Conservation (phyloP, 2,329 filamentous ascomycete species). For the Colletotrichum lupini region DNA sequence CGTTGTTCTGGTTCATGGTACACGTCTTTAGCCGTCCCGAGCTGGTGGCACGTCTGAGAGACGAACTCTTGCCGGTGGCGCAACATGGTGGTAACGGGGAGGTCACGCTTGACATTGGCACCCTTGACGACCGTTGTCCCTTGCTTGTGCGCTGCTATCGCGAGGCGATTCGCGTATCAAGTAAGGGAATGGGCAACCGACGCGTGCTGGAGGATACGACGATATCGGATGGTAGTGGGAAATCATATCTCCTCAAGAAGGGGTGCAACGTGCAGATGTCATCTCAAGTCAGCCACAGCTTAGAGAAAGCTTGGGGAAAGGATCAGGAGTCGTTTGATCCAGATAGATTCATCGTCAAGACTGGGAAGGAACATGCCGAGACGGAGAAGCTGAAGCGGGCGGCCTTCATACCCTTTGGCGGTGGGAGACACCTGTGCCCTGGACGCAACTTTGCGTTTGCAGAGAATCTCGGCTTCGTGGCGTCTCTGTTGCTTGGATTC, state of each 20-base stretch:
- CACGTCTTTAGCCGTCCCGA: conserved; percentile 43
- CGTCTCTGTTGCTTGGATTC: conserved; percentile 44
- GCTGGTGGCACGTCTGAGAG: conserved; percentile 40
- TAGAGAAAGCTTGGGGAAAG: conserved; percentile 37
- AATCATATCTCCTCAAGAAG: conserved; percentile 44
- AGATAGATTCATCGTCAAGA: conserved; percentile 41
- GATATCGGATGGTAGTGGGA: conserved; percentile 38
- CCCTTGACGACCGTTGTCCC: conserved; percentile 51
- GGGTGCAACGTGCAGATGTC: conserved; percentile 43
- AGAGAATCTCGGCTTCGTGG: conserved; percentile 46
- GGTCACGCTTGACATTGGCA: conserved; percentile 48
- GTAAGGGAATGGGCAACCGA: conserved; percentile 51
- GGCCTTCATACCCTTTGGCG: conserved; percentile 59
- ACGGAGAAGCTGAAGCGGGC: conserved; percentile 40
- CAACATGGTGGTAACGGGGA: conserved; percentile 22
- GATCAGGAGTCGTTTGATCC: conserved; percentile 41
- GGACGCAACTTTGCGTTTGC: conserved; percentile 47
- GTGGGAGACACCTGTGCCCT: conserved; percentile 58
- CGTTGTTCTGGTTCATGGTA: conserved; percentile 49
- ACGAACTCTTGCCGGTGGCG: conserved; percentile 39
- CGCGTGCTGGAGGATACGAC: conserved; percentile 53
- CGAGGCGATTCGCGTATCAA: conserved; percentile 55
- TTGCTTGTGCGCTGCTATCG: conserved; percentile 56
- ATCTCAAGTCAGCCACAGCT: conserved; percentile 38
- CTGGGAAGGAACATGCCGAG: background rate